Conservation (phyloP, 257 asterid genomes). For the Solanum sejunctum region DNA sequence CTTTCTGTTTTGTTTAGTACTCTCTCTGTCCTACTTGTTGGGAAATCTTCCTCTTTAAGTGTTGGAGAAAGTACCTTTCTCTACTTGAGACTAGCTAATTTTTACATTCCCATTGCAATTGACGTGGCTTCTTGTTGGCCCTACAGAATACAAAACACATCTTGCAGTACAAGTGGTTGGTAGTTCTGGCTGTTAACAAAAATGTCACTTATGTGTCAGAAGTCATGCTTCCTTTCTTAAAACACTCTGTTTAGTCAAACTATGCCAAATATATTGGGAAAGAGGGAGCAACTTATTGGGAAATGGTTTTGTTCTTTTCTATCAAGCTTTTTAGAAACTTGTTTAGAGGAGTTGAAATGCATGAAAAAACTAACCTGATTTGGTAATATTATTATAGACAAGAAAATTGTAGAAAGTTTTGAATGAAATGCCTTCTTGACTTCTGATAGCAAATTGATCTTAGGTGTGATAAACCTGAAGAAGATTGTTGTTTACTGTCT, state of each 20-base stretch:
- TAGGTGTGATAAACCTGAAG: background rate
- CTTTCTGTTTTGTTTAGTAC: background rate
- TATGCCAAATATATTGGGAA: background rate
- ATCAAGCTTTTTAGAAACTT: background rate
- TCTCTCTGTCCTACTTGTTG: background rate
- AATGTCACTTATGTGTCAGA: background rate
- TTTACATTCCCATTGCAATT: background rate
- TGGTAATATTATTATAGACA: background rate
- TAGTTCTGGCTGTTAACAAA: background rate
- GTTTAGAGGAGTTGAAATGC: background rate
- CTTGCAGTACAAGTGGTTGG: background rate
- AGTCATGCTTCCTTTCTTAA: background rate
- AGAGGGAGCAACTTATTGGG: background rate
- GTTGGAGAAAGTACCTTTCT: background rate
- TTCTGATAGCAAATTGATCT: background rate
- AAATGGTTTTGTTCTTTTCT: background rate
- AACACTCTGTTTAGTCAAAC: background rate
- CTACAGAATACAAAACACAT: background rate
- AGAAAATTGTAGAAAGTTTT: background rate
- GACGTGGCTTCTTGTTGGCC: background rate
- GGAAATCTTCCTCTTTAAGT: background rate
- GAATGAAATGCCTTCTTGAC: background rate
- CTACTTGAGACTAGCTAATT: background rate
- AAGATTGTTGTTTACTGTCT: background rate
- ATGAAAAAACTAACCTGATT: background rate